Base-by-base conservation (phyloP, 768 basidiomycete genomes). In the Crepidotus variabilis region DNA sequence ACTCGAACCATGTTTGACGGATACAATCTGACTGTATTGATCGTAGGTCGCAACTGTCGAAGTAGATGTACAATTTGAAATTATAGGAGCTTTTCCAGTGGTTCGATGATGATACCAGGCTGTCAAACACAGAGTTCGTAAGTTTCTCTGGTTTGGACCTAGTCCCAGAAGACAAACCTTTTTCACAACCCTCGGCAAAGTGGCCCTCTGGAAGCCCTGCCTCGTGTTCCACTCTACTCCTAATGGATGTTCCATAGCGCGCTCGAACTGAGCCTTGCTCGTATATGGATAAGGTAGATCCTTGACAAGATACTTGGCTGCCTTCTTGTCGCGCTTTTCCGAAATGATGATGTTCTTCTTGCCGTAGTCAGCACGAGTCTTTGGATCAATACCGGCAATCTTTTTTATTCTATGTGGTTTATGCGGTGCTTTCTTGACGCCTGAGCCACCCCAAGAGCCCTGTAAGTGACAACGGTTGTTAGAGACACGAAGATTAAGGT, bases 231-330 rank as follows among this genome's bases (percentile, higher is more conserved):
- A 99, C 69, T 98, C 96, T 50, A 77, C 77, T 6, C 96, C 96
- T 24, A 98, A 63, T 6, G 95, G 94, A 32, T 75, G 79, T 43
- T 87, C 83, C 78, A 97, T 85, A 59, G 81, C 82, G 33, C 87
- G 84, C 72, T 97, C 94, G 65, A 89, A 98, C 75, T 98, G 97
- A 2, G 88, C 92, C 56, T 86, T 86, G 70, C 88, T 91, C 8
- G 96, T 98, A 67, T 94, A 98, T 2, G 96, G 97, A 71, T 89
- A 90, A 2, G 97, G 97, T 47, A 99, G 71, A 68, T 98, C 95
- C 70, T 90, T 90, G 54, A 94, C 85, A 57, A 86, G 78, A 69
- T 95, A 98, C 72, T 93, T 91, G 14, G 84, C 75, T 0, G 92
- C 94, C 69, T 97, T 97, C 75, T 92, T 93, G 75, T 98, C 96